Evolutionary conservation across 164 flowering plant genomes (phyloP).

Genomic region (Liriodendron chinense): DNA sequence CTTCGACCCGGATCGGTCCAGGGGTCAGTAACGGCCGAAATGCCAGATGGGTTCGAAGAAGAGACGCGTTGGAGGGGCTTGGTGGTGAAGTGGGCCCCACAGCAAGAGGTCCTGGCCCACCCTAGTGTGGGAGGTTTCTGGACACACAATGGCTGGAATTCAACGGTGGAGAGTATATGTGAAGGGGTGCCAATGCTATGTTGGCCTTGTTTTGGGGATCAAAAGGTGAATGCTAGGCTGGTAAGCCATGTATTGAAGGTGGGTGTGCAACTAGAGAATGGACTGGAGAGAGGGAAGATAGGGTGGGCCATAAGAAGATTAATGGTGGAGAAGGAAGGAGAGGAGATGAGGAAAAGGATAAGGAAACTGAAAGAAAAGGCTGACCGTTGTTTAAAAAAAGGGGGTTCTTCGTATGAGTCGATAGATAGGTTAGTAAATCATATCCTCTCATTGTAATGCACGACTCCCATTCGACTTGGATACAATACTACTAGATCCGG

Average conservation of each 20-base stretch:
- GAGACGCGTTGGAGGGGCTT: constrained; percentile 16
- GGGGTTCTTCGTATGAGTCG: constrained; percentile 41
- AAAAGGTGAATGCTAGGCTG: constrained; percentile 42
- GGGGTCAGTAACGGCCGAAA: constrained; percentile 10
- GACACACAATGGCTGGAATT: constrained; percentile 65
- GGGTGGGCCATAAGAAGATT: constrained; percentile 21
- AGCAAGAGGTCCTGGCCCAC: constrained; percentile 50
- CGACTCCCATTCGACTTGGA: too few species aligned
- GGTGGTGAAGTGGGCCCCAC: constrained; percentile 66
- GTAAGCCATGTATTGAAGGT: constrained; percentile 41
- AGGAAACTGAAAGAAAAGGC: constrained; percentile 28
- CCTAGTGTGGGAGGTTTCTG: constrained; percentile 51
- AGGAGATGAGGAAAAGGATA: constrained; percentile 34
- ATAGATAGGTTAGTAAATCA: constrained; percentile 19
- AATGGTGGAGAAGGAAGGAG: constrained; percentile 38
- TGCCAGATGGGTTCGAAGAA: constrained; percentile 25
- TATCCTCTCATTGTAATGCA: background rate
- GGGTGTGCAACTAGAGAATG: constrained; percentile 38
- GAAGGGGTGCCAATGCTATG: constrained; percentile 67
- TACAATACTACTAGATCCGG: too few species aligned
- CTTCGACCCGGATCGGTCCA: constrained; percentile 29
- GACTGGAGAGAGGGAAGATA: constrained; percentile 31
- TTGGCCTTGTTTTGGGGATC: constrained; percentile 42
- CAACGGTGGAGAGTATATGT: constrained; percentile 46
- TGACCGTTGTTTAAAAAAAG: constrained; percentile 20